Percentiles rank a stretch among this genome's conserved stretches.
These are phyloP conservation scores for Pyropia haitanensis DNA, from an alignment of 23 red algal genomes.

Conservation along the genomic window DNA sequence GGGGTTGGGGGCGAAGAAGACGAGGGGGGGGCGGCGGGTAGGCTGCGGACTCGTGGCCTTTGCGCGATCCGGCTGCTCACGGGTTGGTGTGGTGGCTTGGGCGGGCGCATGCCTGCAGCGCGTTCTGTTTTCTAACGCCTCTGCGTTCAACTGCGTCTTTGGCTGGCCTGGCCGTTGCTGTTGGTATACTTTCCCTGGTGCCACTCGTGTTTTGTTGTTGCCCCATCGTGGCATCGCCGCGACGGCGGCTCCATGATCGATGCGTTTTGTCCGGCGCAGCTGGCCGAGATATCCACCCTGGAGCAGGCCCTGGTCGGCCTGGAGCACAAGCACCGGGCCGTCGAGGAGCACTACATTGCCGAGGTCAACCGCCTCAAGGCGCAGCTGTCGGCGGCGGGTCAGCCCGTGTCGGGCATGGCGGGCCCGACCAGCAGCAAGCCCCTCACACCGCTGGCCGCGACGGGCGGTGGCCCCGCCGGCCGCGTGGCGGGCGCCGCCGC, in stretches of 20 bases:
- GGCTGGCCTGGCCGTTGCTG: background rate
- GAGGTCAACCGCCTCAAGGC: slow-evolving; percentile 63
- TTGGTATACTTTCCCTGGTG: background rate
- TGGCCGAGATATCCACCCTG: slow-evolving; percentile 7
- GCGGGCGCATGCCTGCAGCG: background rate
- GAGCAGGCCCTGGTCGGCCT: slow-evolving; percentile 25
- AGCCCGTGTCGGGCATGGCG: background rate
- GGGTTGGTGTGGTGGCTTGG: background rate
- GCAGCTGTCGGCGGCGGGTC: slow-evolving; percentile 5
- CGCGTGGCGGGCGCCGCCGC: slow-evolving; percentile 15
- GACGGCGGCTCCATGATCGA: slow-evolving; percentile 33
- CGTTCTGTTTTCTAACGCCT: background rate
- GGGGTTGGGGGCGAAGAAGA: background rate
- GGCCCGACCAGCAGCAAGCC: background rate
- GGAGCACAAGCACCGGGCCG: slow-evolving; percentile 54
- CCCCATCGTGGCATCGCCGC: background rate
- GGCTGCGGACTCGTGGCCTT: background rate
- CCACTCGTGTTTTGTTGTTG: background rate
- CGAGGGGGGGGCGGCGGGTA: background rate
- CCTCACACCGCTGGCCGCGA: slow-evolving; percentile 12
- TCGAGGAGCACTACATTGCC: slow-evolving; percentile 69
- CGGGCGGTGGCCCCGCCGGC: slow-evolving; percentile 10
- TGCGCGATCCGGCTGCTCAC: background rate
- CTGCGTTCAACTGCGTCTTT: background rate
- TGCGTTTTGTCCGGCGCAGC: background rate